Conservation (phyloP, 768 basidiomycete genomes). For the Stropharia rugosoannulata region DNA sequence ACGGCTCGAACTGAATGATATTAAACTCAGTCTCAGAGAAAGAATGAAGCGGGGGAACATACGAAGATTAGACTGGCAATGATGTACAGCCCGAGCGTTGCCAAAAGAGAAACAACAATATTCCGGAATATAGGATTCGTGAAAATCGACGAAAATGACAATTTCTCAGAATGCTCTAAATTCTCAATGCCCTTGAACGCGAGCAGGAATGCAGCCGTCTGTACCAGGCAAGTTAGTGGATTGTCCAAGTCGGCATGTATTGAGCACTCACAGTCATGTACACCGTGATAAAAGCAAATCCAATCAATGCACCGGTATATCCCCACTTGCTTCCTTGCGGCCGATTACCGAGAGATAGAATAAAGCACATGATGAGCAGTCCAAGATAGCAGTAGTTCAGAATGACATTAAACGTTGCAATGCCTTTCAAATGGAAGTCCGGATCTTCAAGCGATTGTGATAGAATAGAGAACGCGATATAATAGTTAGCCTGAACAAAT, state of each 20-base stretch:
- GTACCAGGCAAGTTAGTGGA: neutral
- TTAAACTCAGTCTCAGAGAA: neutral
- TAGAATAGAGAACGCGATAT: constrained; percentile 84
- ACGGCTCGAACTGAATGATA: constrained; percentile 77
- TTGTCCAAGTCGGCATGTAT: neutral
- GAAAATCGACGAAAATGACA: constrained; percentile 64
- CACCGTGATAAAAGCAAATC: constrained; percentile 88
- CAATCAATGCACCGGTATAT: constrained; percentile 83
- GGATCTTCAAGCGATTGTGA: constrained; percentile 71
- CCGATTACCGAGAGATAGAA: constrained; percentile 86
- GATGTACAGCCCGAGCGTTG: constrained; percentile 90
- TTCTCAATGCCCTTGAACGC: constrained; percentile 78
- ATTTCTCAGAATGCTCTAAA: constrained; percentile 45
- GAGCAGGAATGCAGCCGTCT: constrained; percentile 79
- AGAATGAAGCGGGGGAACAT: constrained; percentile 32
- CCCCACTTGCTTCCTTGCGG: constrained; percentile 89
- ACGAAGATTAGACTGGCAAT: constrained; percentile 83
- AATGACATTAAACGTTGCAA: constrained; percentile 72
- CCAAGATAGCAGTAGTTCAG: constrained; percentile 89
- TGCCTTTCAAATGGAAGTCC: constrained; percentile 54
- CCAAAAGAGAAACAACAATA: constrained; percentile 81
- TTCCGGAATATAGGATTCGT: constrained; percentile 81
- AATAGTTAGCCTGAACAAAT: constrained; percentile 73
- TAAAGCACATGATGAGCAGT: constrained; percentile 82
- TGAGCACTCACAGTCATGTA: constrained; percentile 82